These are phyloP conservation scores for Yamadazyma nakazawae DNA, from an alignment of 805 yeast species.

Conservation along the genomic window DNA sequence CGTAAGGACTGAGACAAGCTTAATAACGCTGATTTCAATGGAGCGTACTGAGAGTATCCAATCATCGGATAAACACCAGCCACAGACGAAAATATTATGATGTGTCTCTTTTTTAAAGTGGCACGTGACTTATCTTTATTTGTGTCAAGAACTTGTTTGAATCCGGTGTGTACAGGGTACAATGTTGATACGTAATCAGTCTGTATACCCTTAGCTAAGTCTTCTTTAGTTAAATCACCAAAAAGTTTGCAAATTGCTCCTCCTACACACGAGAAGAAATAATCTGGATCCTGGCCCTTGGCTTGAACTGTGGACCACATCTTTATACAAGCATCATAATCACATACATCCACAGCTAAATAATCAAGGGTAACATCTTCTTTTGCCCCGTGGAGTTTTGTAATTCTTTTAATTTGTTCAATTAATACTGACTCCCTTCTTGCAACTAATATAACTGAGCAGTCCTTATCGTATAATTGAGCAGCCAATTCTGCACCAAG, in stretches of 20 bases:
- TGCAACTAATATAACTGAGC: constrained; percentile 72
- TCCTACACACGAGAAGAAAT: constrained; percentile 85
- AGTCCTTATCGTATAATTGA: constrained; percentile 49
- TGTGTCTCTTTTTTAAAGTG: constrained; percentile 47
- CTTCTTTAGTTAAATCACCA: constrained; percentile 56
- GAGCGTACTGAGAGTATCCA: constrained; percentile 90
- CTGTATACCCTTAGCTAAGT: constrained; percentile 58
- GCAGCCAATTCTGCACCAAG: constrained; percentile 78
- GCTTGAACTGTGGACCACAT: constrained; percentile 37
- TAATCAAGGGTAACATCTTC: constrained; percentile 31
- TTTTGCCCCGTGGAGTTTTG: constrained; percentile 21
- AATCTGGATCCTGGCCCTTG: constrained; percentile 55
- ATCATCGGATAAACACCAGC: constrained; percentile 83
- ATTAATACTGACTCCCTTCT: constrained; percentile 63
- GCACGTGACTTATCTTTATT: constrained; percentile 5
- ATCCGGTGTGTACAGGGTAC: constrained; percentile 63
- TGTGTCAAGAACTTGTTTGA: constrained; percentile 34
- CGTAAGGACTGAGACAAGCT: constrained; percentile 73
- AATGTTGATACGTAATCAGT: constrained; percentile 73
- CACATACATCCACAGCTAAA: constrained; percentile 62
- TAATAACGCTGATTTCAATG: constrained; percentile 78
- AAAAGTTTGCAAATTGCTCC: constrained; percentile 77
- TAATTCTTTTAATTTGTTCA: constrained; percentile 45
- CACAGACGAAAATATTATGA: constrained; percentile 64
- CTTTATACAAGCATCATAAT: constrained; percentile 46